phyloP scores from a whole-genome alignment of 2,329 filamentous ascomycete genomes.

The Colletotrichum ledebouriae region DNA sequence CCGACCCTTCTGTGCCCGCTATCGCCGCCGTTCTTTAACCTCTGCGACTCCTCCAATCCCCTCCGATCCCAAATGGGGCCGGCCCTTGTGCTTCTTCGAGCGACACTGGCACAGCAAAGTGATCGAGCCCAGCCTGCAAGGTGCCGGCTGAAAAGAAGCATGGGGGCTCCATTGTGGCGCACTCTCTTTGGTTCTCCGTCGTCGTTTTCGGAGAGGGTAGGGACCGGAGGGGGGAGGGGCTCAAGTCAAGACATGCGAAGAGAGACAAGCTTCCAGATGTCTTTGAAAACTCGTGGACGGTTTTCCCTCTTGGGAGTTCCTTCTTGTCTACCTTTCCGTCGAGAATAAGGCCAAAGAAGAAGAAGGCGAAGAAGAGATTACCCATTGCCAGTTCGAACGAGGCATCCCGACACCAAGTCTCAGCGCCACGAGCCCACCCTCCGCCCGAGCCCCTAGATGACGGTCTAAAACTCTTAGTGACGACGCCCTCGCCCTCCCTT shows the following conservation, averaged over 20 bases:
- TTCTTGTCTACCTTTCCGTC: background rate
- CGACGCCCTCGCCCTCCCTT: slow-evolving; percentile 38
- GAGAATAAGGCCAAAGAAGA: background rate
- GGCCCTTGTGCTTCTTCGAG: slow-evolving; percentile 14
- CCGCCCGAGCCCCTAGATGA: slow-evolving; percentile 32
- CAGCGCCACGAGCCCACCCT: slow-evolving; percentile 34
- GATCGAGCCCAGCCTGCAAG: slow-evolving; percentile 28
- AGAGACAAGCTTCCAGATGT: slow-evolving; percentile 20
- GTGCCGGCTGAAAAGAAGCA: slow-evolving; percentile 37
- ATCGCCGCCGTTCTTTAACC: slow-evolving; percentile 5
- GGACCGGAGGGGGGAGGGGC: too few species aligned
- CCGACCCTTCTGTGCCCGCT: background rate
- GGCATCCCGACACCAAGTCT: slow-evolving; percentile 31
- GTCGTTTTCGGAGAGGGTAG: slow-evolving; percentile 4
- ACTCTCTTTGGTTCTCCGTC: background rate
- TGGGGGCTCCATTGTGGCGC: slow-evolving; percentile 26
- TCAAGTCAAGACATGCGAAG: background rate
- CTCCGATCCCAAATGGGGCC: background rate
- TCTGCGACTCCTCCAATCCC: background rate
- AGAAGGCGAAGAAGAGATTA: slow-evolving; percentile 16
- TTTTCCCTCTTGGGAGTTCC: slow-evolving; percentile 13
- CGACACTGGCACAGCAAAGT: slow-evolving; percentile 20
- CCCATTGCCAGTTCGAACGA: background rate
- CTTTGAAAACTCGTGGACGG: slow-evolving; percentile 37
- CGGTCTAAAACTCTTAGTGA: slow-evolving; percentile 31